Percentiles rank a stretch among this genome's conserved stretches.
phyloP scores from a whole-genome alignment of 768 basidiomycete genomes.

The Neoboletus subvelutipes region DNA sequence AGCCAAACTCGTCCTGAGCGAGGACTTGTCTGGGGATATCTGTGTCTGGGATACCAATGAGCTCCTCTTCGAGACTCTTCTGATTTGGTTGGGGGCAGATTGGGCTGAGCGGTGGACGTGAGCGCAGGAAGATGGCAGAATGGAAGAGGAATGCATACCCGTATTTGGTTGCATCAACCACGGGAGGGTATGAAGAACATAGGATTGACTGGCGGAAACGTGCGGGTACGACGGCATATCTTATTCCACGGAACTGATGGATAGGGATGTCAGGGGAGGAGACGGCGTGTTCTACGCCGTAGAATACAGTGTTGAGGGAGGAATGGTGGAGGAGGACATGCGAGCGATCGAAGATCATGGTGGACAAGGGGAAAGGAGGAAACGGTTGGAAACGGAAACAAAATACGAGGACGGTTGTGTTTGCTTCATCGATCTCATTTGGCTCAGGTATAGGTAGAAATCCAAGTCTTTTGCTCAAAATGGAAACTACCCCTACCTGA shows the following conservation, averaged over 20 bases:
- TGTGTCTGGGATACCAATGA: slow-evolving; percentile 57
- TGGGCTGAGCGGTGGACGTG: slow-evolving; percentile 44
- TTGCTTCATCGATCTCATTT: slow-evolving; percentile 27
- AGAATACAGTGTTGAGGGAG: slow-evolving; percentile 61
- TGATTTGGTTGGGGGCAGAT: slow-evolving; percentile 67
- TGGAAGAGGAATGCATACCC: slow-evolving; percentile 49
- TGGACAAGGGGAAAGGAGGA: slow-evolving; percentile 4
- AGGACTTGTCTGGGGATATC: slow-evolving; percentile 54
- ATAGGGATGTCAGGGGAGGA: slow-evolving; percentile 57
- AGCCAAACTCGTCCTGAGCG: slow-evolving; percentile 73
- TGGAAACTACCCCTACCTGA: slow-evolving; percentile 17
- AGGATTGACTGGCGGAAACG: slow-evolving; percentile 76
- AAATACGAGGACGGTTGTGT: slow-evolving; percentile 4
- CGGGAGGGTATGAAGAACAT: slow-evolving; percentile 52
- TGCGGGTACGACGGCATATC: slow-evolving; percentile 70
- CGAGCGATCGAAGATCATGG: slow-evolving; percentile 31
- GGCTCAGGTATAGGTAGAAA: slow-evolving; percentile 18
- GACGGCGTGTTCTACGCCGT: slow-evolving; percentile 58
- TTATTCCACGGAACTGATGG: slow-evolving; percentile 76
- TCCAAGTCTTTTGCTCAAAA: slow-evolving; percentile 19
- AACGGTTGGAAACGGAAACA: not conserved
- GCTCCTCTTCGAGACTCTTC: slow-evolving; percentile 53
- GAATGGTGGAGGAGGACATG: slow-evolving; percentile 46
- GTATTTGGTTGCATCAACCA: slow-evolving; percentile 61
- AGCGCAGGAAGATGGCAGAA: not conserved